These are phyloP conservation scores for Graphilbum fragrans DNA, from an alignment of 2,329 filamentous ascomycete genomes.

Conservation along the genomic window DNA sequence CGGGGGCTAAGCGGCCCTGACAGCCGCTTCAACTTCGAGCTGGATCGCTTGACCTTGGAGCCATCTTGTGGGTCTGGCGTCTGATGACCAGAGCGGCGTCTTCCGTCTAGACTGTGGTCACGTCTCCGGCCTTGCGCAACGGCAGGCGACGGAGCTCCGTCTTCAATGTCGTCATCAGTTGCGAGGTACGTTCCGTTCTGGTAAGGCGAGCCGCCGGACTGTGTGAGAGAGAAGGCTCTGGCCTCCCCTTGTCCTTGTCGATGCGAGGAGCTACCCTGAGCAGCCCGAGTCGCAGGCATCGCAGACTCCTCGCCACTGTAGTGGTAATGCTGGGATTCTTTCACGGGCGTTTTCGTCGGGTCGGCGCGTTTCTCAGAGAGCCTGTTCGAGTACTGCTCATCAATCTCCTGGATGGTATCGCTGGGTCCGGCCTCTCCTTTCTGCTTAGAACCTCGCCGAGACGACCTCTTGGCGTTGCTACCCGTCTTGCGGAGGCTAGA, in stretches of 20 bases:
- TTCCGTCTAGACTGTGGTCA: conserved; percentile 33
- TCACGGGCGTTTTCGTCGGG: too few species aligned
- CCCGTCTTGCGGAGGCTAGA: conserved; percentile 53
- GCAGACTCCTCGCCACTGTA: too few species aligned
- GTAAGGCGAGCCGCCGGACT: too few species aligned
- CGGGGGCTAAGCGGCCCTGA: conserved; percentile 35
- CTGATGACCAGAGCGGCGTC: conserved; percentile 33
- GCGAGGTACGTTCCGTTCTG: too few species aligned
- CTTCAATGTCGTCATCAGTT: conserved; percentile 34
- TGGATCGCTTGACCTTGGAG: conserved; percentile 35
- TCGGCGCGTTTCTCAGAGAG: neutral
- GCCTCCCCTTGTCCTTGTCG: neutral
- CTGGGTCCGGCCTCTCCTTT: conserved; percentile 25
- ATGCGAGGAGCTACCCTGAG: too few species aligned
- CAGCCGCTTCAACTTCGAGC: conserved; percentile 45
- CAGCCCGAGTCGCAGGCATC: too few species aligned
- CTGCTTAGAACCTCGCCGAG: conserved; percentile 34
- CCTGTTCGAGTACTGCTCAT: conserved; percentile 7
- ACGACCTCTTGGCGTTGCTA: conserved; percentile 38
- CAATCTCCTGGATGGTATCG: conserved; percentile 23
- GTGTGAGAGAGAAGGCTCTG: conserved; percentile 3
- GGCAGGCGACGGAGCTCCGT: conserved; percentile 58
- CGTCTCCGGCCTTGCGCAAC: conserved; percentile 48
- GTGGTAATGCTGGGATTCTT: too few species aligned
- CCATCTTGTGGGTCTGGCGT: conserved; percentile 32